A percentile compares a stretch with the other conserved stretches of the same genome.
These are phyloP conservation scores for Russula compacta DNA, from an alignment of 768 basidiomycete species.

Conservation along the genomic window DNA sequence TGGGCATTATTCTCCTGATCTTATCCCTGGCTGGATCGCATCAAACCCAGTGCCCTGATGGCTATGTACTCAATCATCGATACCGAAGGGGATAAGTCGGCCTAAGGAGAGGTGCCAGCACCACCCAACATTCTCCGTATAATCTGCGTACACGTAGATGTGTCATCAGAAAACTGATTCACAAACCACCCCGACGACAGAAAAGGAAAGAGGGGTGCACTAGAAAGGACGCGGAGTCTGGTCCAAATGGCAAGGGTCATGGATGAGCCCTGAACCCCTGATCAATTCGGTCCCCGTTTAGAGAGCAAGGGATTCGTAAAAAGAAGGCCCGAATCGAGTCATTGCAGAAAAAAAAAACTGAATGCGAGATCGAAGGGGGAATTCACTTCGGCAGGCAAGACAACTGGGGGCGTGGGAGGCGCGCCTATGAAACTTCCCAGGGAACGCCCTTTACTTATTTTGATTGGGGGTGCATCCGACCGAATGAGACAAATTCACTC, in stretches of 20 bases:
- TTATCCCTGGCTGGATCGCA: background rate
- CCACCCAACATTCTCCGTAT: no score
- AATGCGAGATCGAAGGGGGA: background rate
- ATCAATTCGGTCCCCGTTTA: background rate
- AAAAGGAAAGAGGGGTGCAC: background rate
- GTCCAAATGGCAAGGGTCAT: background rate
- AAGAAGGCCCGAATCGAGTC: background rate
- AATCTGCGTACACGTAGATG: background rate
- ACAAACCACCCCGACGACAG: background rate
- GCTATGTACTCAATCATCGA: background rate
- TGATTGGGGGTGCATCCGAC: background rate
- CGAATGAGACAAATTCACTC: background rate
- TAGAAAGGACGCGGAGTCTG: background rate
- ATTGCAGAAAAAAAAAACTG: background rate
- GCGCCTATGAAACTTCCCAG: constrained; percentile 5
- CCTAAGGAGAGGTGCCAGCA: background rate
- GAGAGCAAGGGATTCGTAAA: background rate
- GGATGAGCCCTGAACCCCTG: background rate
- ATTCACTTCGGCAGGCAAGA: background rate
- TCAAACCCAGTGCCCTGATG: background rate
- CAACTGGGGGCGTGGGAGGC: background rate
- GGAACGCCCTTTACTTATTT: background rate
- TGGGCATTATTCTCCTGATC: background rate
- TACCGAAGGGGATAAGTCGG: background rate
- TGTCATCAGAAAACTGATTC: background rate